Conservation (phyloP, 2,329 filamentous ascomycete species). For the Talaromyces pinophilus region DNA sequence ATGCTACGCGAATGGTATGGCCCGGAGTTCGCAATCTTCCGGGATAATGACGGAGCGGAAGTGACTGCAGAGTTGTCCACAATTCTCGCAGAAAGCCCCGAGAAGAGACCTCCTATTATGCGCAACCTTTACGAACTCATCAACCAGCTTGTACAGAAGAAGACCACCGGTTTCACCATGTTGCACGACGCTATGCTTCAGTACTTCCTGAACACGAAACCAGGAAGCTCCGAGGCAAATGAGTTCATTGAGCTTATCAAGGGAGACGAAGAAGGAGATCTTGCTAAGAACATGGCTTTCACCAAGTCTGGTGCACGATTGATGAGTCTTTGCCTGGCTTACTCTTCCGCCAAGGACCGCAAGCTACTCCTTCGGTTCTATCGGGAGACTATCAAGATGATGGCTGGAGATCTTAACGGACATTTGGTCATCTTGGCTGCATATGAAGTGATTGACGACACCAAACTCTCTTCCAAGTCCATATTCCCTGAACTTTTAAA, state of each 20-base stretch:
- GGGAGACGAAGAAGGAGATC: conserved; percentile 84
- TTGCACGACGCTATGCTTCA: conserved; percentile 98
- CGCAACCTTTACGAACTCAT: conserved; percentile 81
- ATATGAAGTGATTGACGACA: conserved; percentile 92
- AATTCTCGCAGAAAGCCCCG: conserved; percentile 75
- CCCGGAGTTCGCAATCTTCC: conserved; percentile 83
- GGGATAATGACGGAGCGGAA: conserved; percentile 54
- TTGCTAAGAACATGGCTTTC: conserved; percentile 94
- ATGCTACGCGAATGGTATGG: conserved; percentile 96
- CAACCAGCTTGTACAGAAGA: conserved; percentile 93
- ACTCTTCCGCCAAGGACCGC: conserved; percentile 88
- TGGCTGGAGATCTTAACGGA: conserved; percentile 77
- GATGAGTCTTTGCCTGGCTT: conserved; percentile 76
- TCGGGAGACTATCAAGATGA: conserved; percentile 82
- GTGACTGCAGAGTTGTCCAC: conserved; percentile 66
- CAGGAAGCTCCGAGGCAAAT: conserved; percentile 75
- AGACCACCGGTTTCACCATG: conserved; percentile 94
- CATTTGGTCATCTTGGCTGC: conserved; percentile 81
- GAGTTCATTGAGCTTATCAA: conserved; percentile 91
- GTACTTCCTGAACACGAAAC: conserved; percentile 80
- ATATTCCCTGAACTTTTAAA: conserved; percentile 85
- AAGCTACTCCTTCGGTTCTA: conserved; percentile 85
- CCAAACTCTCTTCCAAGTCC: conserved; percentile 79
- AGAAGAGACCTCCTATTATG: conserved; percentile 86
- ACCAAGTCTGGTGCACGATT: conserved; percentile 84